phyloP scores from a whole-genome alignment of 257 asterid genomes.

The Salvia rosmarinus region DNA sequence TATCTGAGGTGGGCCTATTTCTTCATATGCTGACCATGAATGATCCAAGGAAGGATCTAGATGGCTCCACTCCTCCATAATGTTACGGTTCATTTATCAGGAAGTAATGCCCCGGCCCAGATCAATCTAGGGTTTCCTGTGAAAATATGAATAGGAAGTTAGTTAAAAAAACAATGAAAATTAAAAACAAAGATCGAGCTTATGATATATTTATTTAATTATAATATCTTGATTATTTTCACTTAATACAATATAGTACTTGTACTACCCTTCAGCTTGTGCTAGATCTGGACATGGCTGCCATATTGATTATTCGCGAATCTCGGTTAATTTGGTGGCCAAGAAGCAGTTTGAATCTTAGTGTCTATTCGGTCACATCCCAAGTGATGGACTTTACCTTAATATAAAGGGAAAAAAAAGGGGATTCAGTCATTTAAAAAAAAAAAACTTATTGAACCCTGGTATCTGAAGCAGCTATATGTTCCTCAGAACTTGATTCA shows the following conservation, averaged over 20 bases:
- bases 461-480: not conserved
- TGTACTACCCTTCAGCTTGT: constrained; percentile 22
- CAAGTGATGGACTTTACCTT: no score
- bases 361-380: no score
- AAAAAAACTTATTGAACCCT: not conserved
- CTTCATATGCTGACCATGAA: constrained; percentile 32
- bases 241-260: not conserved
- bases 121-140: not conserved
- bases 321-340: no score
- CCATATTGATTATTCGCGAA: no score
- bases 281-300: constrained; percentile 17
- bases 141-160: not conserved
- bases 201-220: not conserved
- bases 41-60: no score
- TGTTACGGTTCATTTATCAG: not conserved
- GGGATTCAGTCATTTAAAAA: not conserved
- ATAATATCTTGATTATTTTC: not conserved
- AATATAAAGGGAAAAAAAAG: no score
- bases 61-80: constrained; percentile 22
- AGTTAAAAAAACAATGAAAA: not conserved
- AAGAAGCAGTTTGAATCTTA: no score
- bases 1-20: not conserved
- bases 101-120: not conserved
- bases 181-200: not conserved
- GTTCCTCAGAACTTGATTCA: not conserved